Evolutionary conservation across 169 alveolate genomes (phyloP).

Genomic region (Amoebophrya sp.): DNA sequence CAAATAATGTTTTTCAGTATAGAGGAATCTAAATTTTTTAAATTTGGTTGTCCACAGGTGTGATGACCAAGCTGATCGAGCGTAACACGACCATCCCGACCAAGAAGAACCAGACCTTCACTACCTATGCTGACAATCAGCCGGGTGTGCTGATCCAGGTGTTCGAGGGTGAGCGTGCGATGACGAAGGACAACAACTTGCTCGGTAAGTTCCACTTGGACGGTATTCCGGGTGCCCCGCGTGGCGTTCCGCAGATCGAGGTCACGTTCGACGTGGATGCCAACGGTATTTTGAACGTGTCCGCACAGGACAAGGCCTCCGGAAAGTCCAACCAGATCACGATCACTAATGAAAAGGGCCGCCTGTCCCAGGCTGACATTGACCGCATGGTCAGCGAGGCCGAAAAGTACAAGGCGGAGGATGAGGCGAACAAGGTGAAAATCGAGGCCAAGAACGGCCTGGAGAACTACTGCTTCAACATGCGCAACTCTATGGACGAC

Average conservation of each 20-base stretch:
- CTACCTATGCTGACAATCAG: constrained; percentile 97
- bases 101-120: constrained; percentile 90
- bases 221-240: constrained; percentile 96
- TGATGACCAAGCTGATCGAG: constrained; percentile 89
- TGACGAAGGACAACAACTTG: constrained; percentile 89
- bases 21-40: no score
- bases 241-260: constrained; percentile 96
- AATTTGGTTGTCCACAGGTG: no score
- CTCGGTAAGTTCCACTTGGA: constrained; percentile 94
- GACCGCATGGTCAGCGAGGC: constrained; percentile 94
- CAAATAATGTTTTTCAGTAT: no score
- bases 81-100: constrained; percentile 98
- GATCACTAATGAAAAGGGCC: constrained; percentile 93
- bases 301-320: constrained; percentile 92
- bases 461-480: constrained; percentile 76
- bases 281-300: constrained; percentile 91
- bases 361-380: constrained; percentile 84
- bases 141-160: constrained; percentile 94
- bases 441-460: constrained; percentile 85
- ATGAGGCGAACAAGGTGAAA: constrained; percentile 74
- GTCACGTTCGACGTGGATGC: constrained; percentile 94
- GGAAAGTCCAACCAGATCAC: constrained; percentile 89
- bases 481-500: constrained; percentile 82
- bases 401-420: constrained; percentile 91
- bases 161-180: constrained; percentile 68